Conservation (phyloP, 805 yeast genomes). For the Yarrowia alimentaria region DNA sequence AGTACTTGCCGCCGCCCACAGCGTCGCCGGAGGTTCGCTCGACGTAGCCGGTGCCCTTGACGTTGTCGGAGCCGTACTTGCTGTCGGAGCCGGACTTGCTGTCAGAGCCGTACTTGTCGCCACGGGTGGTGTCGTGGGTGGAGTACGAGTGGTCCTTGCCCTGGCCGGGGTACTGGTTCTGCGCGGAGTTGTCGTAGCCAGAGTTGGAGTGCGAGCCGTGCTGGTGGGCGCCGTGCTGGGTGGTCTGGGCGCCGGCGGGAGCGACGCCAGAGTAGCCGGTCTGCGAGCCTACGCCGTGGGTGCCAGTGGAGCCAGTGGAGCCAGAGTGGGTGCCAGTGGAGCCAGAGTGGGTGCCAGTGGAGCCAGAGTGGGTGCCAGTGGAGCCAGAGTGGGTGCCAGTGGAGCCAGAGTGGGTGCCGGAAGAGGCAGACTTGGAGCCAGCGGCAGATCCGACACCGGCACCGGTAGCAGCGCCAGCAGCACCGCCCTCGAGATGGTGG, state of each 20-base stretch:
- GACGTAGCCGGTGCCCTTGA: background rate
- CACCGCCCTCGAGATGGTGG: slow-evolving; percentile 10
- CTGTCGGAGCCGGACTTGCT: background rate
- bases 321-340: slow-evolving; percentile 1
- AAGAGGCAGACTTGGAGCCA: no score
- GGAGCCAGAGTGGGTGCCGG: no score
- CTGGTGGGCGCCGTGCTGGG: slow-evolving; percentile 8
- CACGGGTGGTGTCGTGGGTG: slow-evolving; percentile 9
- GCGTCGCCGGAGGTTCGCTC: slow-evolving; percentile 1
- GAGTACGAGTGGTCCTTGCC: slow-evolving; percentile 14
- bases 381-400: no score
- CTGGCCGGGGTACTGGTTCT: slow-evolving; percentile 22
- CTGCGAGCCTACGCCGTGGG: background rate
- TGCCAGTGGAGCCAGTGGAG: background rate
- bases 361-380: background rate
- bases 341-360: background rate
- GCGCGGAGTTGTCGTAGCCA: slow-evolving; percentile 17
- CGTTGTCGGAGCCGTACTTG: no score
- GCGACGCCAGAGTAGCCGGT: slow-evolving; percentile 1
- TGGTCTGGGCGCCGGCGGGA: no score
- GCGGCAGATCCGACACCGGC: slow-evolving; percentile 16
- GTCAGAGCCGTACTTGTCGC: background rate
- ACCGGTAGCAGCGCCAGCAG: slow-evolving; percentile 4
- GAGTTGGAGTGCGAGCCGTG: slow-evolving; percentile 22
- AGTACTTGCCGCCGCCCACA: slow-evolving; percentile 17